Evolutionary conservation across 1,284 basidiomycete genomes (phyloP).

Genomic region (Rhodotorula sp.): DNA sequence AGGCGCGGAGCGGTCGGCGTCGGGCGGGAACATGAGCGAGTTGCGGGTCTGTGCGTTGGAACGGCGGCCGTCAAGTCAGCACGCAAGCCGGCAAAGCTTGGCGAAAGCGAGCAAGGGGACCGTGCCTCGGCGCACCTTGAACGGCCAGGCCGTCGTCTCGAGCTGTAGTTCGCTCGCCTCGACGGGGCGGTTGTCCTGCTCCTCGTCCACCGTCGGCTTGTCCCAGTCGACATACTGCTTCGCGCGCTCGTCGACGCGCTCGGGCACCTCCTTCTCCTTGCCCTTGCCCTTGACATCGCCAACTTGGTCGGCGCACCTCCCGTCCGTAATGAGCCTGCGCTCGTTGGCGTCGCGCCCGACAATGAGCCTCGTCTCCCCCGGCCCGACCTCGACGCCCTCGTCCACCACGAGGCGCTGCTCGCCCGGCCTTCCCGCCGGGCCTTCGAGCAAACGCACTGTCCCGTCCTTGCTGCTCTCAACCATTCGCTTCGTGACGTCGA

Average conservation of each 20-base stretch:
- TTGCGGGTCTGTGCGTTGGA: slow-evolving; percentile 68
- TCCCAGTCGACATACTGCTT: slow-evolving; percentile 69
- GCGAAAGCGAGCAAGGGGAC: neutral
- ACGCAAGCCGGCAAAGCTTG: neutral
- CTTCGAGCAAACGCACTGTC: slow-evolving; percentile 50
- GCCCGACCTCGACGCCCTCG: slow-evolving; percentile 42
- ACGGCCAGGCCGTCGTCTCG: slow-evolving; percentile 77
- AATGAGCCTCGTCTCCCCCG: slow-evolving; percentile 32
- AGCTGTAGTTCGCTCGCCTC: slow-evolving; percentile 32
- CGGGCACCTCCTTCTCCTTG: slow-evolving; percentile 38
- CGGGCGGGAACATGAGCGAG: slow-evolving; percentile 87
- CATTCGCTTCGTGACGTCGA: slow-evolving; percentile 44
- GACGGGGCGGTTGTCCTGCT: slow-evolving; percentile 45
- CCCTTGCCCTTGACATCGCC: slow-evolving; percentile 26
- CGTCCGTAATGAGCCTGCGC: slow-evolving; percentile 26
- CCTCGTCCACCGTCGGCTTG: slow-evolving; percentile 46
- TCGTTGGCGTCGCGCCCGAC: slow-evolving; percentile 47
- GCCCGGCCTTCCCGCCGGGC: slow-evolving; percentile 48
- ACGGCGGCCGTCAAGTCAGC: neutral
- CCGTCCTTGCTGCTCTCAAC: slow-evolving; percentile 38
- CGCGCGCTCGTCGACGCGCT: slow-evolving; percentile 50
- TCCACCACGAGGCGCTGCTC: slow-evolving; percentile 52
- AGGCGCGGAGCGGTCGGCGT: slow-evolving; percentile 64
- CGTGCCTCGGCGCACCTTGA: slow-evolving; percentile 63
- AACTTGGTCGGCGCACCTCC: neutral